These are phyloP conservation scores for Geotrichum phurueaensis DNA, from an alignment of 1,139 yeast species.

Conservation along the genomic window DNA sequence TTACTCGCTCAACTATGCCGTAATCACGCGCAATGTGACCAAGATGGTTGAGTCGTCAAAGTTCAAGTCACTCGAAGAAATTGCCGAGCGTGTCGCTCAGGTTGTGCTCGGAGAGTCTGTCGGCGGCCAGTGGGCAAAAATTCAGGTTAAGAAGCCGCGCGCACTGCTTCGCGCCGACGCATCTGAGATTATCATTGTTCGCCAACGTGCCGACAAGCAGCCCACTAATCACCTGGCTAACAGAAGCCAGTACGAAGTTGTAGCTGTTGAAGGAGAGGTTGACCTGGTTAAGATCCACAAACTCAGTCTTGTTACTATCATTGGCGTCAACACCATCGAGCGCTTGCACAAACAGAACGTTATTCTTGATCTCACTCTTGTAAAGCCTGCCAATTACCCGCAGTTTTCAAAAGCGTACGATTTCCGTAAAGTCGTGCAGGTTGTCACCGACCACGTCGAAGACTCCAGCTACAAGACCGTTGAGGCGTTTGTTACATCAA, in stretches of 20 bases:
- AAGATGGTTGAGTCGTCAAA: constrained; percentile 46
- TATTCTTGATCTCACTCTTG: constrained; percentile 49
- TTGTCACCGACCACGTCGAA: constrained; percentile 53
- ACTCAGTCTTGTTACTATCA: constrained; percentile 61
- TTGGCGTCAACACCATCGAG: constrained; percentile 91
- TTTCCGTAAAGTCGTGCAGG: constrained; percentile 31
- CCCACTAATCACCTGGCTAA: not conserved
- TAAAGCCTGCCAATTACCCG: constrained; percentile 26
- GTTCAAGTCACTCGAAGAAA: constrained; percentile 47
- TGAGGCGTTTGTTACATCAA: constrained; percentile 77
- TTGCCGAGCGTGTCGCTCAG: constrained; percentile 51
- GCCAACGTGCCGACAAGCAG: constrained; percentile 28
- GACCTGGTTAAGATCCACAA: constrained; percentile 48
- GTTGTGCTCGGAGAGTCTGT: constrained; percentile 46
- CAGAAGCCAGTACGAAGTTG: constrained; percentile 42
- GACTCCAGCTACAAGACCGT: constrained; percentile 79
- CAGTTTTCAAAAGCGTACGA: constrained; percentile 30
- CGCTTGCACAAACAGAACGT: constrained; percentile 73
- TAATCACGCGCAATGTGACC: constrained; percentile 57
- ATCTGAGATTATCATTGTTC: constrained; percentile 39
- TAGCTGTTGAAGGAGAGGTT: constrained; percentile 27
- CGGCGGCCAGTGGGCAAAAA: constrained; percentile 48
- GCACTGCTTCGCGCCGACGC: constrained; percentile 54
- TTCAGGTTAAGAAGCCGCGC: constrained; percentile 46
- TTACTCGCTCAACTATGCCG: constrained; percentile 83